These are phyloP conservation scores for Orychophragmus violaceus DNA, from an alignment of 345 rosid species.

Conservation along the genomic window DNA sequence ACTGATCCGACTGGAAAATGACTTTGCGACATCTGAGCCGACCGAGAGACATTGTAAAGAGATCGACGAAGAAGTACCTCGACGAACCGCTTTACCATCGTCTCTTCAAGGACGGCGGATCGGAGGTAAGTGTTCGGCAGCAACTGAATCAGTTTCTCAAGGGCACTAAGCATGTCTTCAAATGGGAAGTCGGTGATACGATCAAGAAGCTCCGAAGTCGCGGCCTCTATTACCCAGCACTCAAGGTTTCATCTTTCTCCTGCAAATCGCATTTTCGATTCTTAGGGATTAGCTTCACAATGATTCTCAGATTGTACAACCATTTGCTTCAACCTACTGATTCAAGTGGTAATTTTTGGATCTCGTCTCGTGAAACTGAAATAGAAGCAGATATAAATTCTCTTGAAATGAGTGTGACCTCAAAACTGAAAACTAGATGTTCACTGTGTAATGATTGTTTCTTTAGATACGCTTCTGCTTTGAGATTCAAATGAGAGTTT, in stretches of 20 bases:
- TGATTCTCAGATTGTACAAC: background rate
- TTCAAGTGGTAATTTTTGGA: background rate
- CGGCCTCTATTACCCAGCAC: constrained; percentile 65
- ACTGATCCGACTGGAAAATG: constrained; percentile 29
- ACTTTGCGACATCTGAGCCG: constrained; percentile 58
- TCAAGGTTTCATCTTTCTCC: constrained; percentile 50
- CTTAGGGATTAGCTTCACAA: background rate
- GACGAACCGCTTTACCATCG: constrained; percentile 65
- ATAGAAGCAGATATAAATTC: too few species aligned
- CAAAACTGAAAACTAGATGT: too few species aligned
- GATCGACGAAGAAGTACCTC: constrained; percentile 81
- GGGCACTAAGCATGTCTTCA: constrained; percentile 74
- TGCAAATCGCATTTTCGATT: background rate
- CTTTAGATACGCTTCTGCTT: background rate
- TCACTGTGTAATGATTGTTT: background rate
- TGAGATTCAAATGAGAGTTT: background rate
- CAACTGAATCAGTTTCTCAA: constrained; percentile 72
- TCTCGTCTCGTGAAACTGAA: too few species aligned
- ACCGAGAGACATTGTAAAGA: constrained; percentile 46
- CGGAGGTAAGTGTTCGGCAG: constrained; percentile 56
- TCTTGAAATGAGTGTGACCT: too few species aligned
- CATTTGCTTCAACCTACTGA: background rate
- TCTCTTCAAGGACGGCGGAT: constrained; percentile 72
- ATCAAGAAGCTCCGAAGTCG: constrained; percentile 76
- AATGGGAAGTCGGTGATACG: constrained; percentile 93